These are phyloP conservation scores for Metschnikowia cubensis DNA, from an alignment of 805 yeast species.

Conservation along the genomic window DNA sequence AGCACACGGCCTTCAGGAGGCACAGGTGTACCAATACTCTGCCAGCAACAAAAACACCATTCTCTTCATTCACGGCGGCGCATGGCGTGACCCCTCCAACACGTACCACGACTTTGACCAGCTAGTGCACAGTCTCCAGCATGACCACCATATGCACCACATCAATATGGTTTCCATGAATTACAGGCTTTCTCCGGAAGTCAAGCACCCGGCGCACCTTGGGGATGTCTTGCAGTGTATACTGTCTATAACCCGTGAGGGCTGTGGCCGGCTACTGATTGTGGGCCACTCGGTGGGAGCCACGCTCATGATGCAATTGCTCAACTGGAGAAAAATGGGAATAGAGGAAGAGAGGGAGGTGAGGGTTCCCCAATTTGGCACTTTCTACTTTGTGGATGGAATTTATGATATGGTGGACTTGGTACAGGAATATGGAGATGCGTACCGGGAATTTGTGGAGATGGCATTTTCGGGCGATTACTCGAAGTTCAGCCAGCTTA, in stretches of 20 bases:
- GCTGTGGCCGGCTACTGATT: slow-evolving; percentile 23
- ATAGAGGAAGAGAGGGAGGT: no score
- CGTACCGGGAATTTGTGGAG: slow-evolving; percentile 51
- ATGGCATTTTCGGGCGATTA: slow-evolving; percentile 47
- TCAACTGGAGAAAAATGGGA: slow-evolving; percentile 24
- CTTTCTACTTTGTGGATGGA: slow-evolving; percentile 57
- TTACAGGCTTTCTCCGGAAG: slow-evolving; percentile 63
- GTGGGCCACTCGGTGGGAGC: slow-evolving; percentile 86
- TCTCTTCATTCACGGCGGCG: slow-evolving; percentile 81
- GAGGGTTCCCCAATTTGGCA: not conserved
- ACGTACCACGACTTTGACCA: slow-evolving; percentile 52
- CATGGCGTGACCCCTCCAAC: slow-evolving; percentile 72
- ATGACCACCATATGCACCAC: not conserved
- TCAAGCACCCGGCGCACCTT: slow-evolving; percentile 58
- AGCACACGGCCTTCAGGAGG: slow-evolving; percentile 27
- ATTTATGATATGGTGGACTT: slow-evolving; percentile 55
- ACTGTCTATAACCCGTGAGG: slow-evolving; percentile 18
- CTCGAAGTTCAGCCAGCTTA: slow-evolving; percentile 25
- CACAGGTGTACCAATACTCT: slow-evolving; percentile 25
- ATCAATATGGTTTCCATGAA: slow-evolving; percentile 40
- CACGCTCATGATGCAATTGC: slow-evolving; percentile 54
- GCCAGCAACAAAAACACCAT: slow-evolving; percentile 23
- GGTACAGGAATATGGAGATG: slow-evolving; percentile 54
- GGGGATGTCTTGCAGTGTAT: slow-evolving; percentile 52
- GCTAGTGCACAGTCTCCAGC: slow-evolving; percentile 20